Conservation (phyloP, 345 rosid genomes). For the Euphorbia lathyris region DNA sequence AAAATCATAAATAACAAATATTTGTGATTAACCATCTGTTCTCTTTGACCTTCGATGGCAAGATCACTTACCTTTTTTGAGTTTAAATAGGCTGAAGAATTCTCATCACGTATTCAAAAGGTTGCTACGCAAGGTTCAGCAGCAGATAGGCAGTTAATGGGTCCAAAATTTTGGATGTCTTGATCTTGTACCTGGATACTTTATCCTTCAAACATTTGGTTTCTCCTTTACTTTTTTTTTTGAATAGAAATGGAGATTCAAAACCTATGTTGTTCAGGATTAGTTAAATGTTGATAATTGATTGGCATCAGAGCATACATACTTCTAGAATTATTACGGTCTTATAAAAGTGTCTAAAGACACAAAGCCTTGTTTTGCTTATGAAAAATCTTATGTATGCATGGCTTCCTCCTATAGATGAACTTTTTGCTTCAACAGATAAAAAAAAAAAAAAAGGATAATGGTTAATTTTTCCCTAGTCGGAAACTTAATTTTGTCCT, state of each 20-base stretch:
- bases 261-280: too few relatives aligned
- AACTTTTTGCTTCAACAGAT: too few relatives aligned
- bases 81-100: constrained; percentile 78
- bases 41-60: not conserved
- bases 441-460: too few relatives aligned
- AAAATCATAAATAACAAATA: not conserved
- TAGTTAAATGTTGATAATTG: not conserved
- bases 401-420: not conserved
- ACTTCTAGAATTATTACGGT: too few relatives aligned
- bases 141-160: constrained; percentile 50
- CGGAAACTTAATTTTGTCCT: too few relatives aligned
- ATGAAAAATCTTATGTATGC: not conserved
- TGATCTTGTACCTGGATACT: constrained; percentile 24
- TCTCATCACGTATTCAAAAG: constrained; percentile 72
- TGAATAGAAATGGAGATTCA: not conserved
- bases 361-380: not conserved
- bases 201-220: not conserved
- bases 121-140: constrained; percentile 72
- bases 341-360: not conserved
- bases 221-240: not conserved
- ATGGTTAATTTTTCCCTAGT: too few relatives aligned
- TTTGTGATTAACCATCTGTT: not conserved
- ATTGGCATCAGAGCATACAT: not conserved
- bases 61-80: constrained; percentile 13
- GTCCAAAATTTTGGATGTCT: constrained; percentile 73